These are phyloP conservation scores for Fagus sylvatica DNA, from an alignment of 306 rosid species.

Conservation along the genomic window DNA sequence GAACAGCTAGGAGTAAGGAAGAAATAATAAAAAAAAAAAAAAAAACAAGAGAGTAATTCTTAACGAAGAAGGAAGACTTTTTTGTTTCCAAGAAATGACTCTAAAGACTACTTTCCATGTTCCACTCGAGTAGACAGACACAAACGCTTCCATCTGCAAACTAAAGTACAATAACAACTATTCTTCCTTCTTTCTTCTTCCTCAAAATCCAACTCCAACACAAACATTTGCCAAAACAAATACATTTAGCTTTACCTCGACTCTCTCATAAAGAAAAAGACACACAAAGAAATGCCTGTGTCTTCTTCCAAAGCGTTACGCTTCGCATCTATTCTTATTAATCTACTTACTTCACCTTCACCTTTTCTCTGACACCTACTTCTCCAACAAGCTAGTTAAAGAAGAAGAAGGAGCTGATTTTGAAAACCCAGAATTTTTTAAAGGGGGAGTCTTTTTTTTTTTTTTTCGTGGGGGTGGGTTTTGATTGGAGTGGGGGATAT, in stretches of 20 bases:
- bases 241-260: constrained; percentile 2
- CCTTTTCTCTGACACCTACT: constrained; percentile 10
- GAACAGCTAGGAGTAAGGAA: neutral
- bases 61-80: too few species aligned
- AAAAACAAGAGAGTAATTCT: too few species aligned
- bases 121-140: too few species aligned
- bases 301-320: constrained; percentile 29
- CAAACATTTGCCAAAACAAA: too few species aligned
- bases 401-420: neutral
- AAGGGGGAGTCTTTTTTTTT: neutral
- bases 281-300: constrained; percentile 21
- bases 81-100: too few species aligned
- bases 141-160: too few species aligned
- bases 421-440: neutral
- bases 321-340: constrained; percentile 22
- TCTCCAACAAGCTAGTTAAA: constrained; percentile 21
- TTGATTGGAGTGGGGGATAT: constrained; percentile 43
- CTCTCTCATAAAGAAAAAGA: neutral
- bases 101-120: too few species aligned
- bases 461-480: neutral
- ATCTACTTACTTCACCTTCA: constrained; percentile 3
- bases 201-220: too few species aligned
- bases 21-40: neutral
- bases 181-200: too few species aligned
- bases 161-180: too few species aligned